A percentile compares a stretch with the other conserved stretches of the same genome.
Conservation (phyloP, 345 rosid species). For the Salix udensis region DNA sequence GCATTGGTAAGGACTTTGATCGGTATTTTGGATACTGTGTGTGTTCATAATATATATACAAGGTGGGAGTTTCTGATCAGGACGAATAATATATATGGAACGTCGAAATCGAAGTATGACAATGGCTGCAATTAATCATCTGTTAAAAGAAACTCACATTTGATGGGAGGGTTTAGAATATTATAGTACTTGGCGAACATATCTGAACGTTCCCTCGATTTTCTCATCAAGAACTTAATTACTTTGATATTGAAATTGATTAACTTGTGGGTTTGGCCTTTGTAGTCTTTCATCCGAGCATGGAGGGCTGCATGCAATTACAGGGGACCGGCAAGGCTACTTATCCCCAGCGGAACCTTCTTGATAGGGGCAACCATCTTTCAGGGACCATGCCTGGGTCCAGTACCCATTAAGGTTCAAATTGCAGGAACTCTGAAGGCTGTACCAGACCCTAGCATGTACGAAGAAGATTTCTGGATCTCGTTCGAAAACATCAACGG, state of each 20-base stretch:
- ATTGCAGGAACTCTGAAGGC: conserved; percentile 39
- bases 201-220: background rate
- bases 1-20: conserved; percentile 21
- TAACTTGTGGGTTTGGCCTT: background rate
- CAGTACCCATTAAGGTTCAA: conserved; percentile 31
- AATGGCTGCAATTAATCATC: no score
- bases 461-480: conserved; percentile 43
- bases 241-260: background rate
- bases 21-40: no score
- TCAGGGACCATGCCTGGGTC: conserved; percentile 41
- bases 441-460: conserved; percentile 19
- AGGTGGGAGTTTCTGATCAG: background rate
- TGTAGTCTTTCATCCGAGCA: conserved; percentile 36
- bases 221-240: background rate
- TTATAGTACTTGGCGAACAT: no score
- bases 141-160: no score
- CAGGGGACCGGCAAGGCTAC: conserved; percentile 32
- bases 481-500: conserved; percentile 47
- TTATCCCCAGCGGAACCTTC: conserved; percentile 41
- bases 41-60: background rate
- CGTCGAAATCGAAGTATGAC: no score
- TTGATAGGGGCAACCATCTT: conserved; percentile 30
- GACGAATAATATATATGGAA: no score
- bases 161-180: no score
- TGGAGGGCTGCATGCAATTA: conserved; percentile 39